phyloP scores from a whole-genome alignment of 2,329 filamentous ascomycete species.

The Trichoderma aggressivum region DNA sequence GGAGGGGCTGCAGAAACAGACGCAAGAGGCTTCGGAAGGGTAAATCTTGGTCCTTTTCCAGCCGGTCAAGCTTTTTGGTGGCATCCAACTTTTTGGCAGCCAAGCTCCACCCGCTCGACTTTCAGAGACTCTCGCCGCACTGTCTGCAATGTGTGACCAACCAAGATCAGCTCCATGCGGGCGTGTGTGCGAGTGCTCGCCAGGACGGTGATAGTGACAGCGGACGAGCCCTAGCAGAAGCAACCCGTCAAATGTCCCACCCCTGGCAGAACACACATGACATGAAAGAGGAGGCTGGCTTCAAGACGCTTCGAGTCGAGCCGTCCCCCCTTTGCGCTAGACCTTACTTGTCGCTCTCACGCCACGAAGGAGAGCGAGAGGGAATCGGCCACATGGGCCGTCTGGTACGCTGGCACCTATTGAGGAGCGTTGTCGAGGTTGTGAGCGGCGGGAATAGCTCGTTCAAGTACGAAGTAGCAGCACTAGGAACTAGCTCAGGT shows the following conservation, averaged over 20 bases:
- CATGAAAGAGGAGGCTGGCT: constrained; percentile 3
- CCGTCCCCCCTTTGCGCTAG: constrained; percentile 2
- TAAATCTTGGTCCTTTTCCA: not conserved
- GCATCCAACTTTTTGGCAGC: not conserved
- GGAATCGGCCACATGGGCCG: constrained; percentile 1
- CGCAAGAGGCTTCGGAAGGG: constrained; percentile 11
- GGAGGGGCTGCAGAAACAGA: not conserved
- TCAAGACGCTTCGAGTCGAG: not conserved
- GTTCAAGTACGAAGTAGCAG: not conserved
- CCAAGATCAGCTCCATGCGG: constrained; percentile 14
- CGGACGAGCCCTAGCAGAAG: constrained; percentile 2
- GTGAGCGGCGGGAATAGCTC: not conserved
- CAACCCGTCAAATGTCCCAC: constrained; percentile 2
- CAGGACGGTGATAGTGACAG: constrained; percentile 12
- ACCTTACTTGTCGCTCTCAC: constrained; percentile 7
- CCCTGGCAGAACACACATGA: constrained; percentile 13
- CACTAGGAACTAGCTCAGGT: not conserved
- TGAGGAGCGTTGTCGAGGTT: not conserved
- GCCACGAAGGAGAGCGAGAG: constrained; percentile 5
- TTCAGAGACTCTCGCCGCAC: not conserved
- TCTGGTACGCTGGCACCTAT: not conserved
- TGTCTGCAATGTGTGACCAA: constrained; percentile 7
- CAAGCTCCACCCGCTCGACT: not conserved
- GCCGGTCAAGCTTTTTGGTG: constrained; percentile 2
- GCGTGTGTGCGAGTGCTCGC: constrained; percentile 9